Conservation (phyloP, 345 rosid genomes). For the Ceriops decandra region DNA sequence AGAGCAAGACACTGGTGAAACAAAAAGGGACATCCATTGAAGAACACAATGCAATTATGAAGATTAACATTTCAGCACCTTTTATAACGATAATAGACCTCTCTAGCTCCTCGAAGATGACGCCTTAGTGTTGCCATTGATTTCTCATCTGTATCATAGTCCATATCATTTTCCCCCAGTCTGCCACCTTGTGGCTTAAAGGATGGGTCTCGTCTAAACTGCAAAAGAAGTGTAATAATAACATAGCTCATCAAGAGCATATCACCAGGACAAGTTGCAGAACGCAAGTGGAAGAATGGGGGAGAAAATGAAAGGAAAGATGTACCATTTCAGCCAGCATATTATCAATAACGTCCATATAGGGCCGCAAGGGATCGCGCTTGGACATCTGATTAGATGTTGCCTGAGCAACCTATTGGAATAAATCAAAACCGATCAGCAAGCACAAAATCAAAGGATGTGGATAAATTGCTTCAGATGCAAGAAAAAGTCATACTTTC, state of each 20-base stretch:
- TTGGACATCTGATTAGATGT: conserved; percentile 99
- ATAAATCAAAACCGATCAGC: conserved; percentile 11
- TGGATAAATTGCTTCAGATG: background rate
- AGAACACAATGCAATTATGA: conserved; percentile 3
- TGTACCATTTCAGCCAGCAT: conserved; percentile 86
- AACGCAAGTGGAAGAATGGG: background rate
- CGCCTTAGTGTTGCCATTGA: conserved; percentile 99
- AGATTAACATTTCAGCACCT: conserved; percentile 45
- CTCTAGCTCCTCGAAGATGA: conserved; percentile 89
- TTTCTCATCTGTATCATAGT: conserved; percentile 97
- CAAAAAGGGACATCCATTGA: background rate
- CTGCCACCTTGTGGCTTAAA: conserved; percentile 99
- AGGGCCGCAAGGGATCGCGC: conserved; percentile 95
- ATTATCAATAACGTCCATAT: conserved; percentile 89
- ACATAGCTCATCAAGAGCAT: conserved; percentile 8
- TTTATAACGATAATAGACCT: conserved; percentile 87
- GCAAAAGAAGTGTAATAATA: conserved; percentile 26
- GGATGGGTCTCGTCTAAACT: conserved; percentile 89
- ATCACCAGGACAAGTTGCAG: conserved; percentile 6
- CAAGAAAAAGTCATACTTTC: background rate
- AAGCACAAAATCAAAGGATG: background rate
- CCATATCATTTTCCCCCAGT: conserved; percentile 99
- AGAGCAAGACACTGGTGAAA: background rate
- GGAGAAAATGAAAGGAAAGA: conserved; percentile 4
- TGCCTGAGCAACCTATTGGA: conserved; percentile 90